These are phyloP conservation scores for Penicillium lagena DNA, from an alignment of 495 filamentous ascomycete genomes.

Conservation along the genomic window DNA sequence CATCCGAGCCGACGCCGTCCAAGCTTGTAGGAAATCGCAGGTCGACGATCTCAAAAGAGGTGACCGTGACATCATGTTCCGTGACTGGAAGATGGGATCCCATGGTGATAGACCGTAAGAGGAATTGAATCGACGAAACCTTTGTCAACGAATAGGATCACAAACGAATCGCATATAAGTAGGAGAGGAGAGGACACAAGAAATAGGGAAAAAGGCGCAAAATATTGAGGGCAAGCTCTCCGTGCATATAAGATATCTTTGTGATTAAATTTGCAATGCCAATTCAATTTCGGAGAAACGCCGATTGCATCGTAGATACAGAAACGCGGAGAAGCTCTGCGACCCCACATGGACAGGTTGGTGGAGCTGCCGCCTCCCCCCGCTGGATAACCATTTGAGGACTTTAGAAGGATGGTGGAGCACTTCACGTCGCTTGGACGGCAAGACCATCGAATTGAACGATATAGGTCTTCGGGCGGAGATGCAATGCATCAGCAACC, in stretches of 20 bases:
- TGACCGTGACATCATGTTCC: conserved; percentile 3
- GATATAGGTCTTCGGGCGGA: too few relatives aligned
- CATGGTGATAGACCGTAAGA: background rate
- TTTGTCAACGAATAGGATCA: too few relatives aligned
- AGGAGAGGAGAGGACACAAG: background rate
- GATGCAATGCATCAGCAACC: too few relatives aligned
- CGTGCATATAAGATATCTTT: background rate
- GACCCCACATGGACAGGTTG: background rate
- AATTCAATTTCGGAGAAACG: background rate
- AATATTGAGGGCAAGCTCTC: background rate
- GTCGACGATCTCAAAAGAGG: conserved; percentile 16
- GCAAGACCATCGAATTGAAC: background rate
- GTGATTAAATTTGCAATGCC: background rate
- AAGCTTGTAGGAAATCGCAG: conserved; percentile 58
- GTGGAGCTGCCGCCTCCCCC: background rate
- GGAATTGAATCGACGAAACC: background rate
- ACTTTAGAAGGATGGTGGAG: background rate
- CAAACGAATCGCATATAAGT: too few relatives aligned
- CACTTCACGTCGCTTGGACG: background rate
- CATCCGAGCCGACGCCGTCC: conserved; percentile 76
- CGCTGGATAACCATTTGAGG: background rate
- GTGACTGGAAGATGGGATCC: background rate
- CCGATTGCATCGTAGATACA: background rate
- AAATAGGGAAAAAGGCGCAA: background rate
- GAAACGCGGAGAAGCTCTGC: background rate